Base-by-base conservation (phyloP, 2,329 filamentous ascomycete species). In the Helotiales sp. region DNA sequence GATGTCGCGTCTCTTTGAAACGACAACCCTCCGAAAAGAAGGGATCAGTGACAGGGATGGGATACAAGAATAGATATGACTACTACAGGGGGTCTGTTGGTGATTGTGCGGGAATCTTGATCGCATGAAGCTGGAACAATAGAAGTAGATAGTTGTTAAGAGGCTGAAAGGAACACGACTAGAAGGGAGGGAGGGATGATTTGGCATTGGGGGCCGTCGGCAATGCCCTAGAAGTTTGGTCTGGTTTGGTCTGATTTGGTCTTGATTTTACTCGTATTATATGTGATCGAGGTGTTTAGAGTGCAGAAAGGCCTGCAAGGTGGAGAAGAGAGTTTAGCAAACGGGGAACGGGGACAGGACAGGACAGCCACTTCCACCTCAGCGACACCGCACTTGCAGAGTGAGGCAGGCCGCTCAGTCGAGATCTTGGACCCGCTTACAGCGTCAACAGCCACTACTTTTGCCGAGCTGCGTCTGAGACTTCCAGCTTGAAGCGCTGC, bases 1-100 rank as follows among this genome's bases (percentile, higher is more conserved):
- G n/a, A n/a, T n/a, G 54, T 57, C 69, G 71, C 71, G 70, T 73
- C 68, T 73, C 69, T 70, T 70, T 76, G 74, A 76, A 75, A 76
- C 54, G 30, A 57, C 74, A 72, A 72, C 65, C 32, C 69, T 72
- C 72, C 73, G 70, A 74, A 63, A 40, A 67, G 70, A 68, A 69
- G 54, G 72, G 72, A 70, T 73, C 22, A 24, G 47, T 55, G 65
- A 61, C 70, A 67, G 60, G 64, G 69, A 73, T 71, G 49, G 49
- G 61, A 10, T 57, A 69, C 66, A 59, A 65, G 50, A 69, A 71
- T 72, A 72, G 67, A 70, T 54, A 10, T 57, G 59, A 59, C 60
- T 20, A 67, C 65, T 61, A 40, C 61, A 40, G 37, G 61, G 47
- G 55, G 43, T 37, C 45, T 65, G 20, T 26, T 47, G 57, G 40